Base-by-base conservation (phyloP, 192 early-diverging fungal genomes). In the Coemansia sp. region DNA sequence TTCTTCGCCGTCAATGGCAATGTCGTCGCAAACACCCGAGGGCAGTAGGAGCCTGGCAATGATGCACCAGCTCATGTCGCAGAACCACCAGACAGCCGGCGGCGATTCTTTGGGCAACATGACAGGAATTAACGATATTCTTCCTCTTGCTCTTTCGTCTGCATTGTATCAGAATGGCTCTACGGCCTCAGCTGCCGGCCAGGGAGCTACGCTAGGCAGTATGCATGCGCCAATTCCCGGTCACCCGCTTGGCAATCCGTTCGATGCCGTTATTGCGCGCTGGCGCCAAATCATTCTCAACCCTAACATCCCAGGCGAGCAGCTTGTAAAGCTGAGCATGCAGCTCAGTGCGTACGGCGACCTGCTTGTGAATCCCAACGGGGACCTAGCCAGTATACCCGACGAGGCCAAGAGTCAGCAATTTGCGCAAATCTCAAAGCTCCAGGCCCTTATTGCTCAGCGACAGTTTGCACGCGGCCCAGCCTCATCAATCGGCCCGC, bases 211-310 rank as follows among this genome's bases (percentile, higher is more conserved):
- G 29, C 29, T 27, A 31, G 53, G 53, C 4, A 57, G 9, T 15
- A 12, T 57, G 27, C 53, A 57, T 17, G 53, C 3, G 19, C 29
- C 53, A 17, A 31, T 57, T 31, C 27, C 53, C 5, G 53, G 53
- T 3, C 53, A 19, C 1, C 8, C 59, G 21, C n/a, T 36, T 68
- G 58, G 58, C 44, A 32, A 31, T n/a, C 32, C 61, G 4, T 65
- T 72, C 14, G 73, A 83, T 14, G 51, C 62, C 14, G 51, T 62
- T 2, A 75, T 77, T 19, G 23, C 80, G 8, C 80, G 80, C 39
- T 77, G 75, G 75, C 75, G 76, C 32, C 72, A 72, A 63, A 75
- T 83, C n/a, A 83, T 83, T 23, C 62, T 71, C 11, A 77, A 67
- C 38, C 80, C 80, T 27, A 58, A 25, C 19, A 77, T 83, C 2